phyloP scores from a whole-genome alignment of 2,329 filamentous ascomycete species.

The Aurifilum marmelostoma region DNA sequence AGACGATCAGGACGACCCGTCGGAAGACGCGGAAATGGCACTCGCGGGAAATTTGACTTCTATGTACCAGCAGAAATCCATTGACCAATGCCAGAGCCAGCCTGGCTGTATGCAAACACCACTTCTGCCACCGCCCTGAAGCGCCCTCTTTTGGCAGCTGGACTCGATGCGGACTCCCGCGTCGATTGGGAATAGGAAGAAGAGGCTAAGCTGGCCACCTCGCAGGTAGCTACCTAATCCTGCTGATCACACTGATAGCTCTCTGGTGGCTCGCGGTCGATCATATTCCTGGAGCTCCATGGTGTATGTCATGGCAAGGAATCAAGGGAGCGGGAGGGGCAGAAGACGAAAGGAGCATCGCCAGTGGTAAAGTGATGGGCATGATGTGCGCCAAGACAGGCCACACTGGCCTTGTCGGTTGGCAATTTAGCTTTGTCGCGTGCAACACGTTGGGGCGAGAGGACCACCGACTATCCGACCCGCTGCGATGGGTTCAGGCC shows the following conservation, averaged over 20 bases:
- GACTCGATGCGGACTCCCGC: conserved; percentile 4
- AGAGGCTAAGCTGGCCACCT: background rate
- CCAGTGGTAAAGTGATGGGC: background rate
- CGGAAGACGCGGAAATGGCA: conserved; percentile 3
- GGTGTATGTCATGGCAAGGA: background rate
- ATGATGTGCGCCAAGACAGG: conserved; percentile 1
- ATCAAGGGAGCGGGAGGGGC: background rate
- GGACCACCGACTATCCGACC: background rate
- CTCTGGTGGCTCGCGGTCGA: background rate
- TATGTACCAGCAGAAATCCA: background rate
- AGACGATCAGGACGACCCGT: background rate
- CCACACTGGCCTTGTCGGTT: background rate
- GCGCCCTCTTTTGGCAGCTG: background rate
- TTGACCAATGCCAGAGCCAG: background rate
- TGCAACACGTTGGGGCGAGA: background rate
- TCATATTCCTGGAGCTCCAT: background rate
- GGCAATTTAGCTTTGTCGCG: background rate
- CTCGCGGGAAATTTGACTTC: background rate
- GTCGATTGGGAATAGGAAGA: background rate
- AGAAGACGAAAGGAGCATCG: background rate
- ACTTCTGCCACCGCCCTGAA: background rate
- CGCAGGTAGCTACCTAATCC: background rate
- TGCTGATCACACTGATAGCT: no score
- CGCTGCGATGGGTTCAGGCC: background rate
- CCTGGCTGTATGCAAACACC: background rate